Evolutionary conservation across 345 rosid genomes (phyloP).

Genomic region (Citrus australasica): DNA sequence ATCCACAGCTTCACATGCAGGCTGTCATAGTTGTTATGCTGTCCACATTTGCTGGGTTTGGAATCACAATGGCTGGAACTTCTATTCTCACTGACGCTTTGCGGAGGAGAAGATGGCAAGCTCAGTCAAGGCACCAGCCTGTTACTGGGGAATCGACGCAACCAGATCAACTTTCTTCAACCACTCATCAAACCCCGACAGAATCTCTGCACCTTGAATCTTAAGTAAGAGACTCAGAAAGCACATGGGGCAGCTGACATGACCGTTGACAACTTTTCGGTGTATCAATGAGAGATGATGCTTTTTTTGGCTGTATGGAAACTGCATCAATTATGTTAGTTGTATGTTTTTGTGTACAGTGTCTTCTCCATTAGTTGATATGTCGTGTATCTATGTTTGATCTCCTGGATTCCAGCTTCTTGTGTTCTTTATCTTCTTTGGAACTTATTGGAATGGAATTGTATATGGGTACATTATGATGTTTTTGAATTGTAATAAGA

Average conservation of each 20-base stretch:
- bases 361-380: neutral
- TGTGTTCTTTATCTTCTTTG: too few relatives aligned
- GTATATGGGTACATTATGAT: neutral
- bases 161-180: slow-evolving; percentile 21
- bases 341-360: neutral
- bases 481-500: neutral
- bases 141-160: slow-evolving; percentile 19
- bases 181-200: slow-evolving; percentile 7
- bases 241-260: neutral
- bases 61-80: slow-evolving; percentile 58
- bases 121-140: slow-evolving; percentile 20
- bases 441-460: neutral
- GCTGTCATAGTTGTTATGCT: slow-evolving; percentile 63
- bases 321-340: neutral
- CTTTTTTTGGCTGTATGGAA: slow-evolving; percentile 10
- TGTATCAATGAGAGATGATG: neutral
- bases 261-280: neutral
- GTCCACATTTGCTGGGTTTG: slow-evolving; percentile 77
- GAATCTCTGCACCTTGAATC: slow-evolving; percentile 11
- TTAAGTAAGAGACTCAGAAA: slow-evolving; percentile 22
- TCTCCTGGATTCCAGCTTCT: neutral
- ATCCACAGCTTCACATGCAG: slow-evolving; percentile 63
- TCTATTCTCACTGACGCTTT: slow-evolving; percentile 43
- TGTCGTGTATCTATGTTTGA: neutral
- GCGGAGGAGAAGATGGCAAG: slow-evolving; percentile 31